Percentiles rank a stretch among this genome's conserved stretches.
phyloP scores from a whole-genome alignment of 345 rosid genomes.

The Combretum micranthum region DNA sequence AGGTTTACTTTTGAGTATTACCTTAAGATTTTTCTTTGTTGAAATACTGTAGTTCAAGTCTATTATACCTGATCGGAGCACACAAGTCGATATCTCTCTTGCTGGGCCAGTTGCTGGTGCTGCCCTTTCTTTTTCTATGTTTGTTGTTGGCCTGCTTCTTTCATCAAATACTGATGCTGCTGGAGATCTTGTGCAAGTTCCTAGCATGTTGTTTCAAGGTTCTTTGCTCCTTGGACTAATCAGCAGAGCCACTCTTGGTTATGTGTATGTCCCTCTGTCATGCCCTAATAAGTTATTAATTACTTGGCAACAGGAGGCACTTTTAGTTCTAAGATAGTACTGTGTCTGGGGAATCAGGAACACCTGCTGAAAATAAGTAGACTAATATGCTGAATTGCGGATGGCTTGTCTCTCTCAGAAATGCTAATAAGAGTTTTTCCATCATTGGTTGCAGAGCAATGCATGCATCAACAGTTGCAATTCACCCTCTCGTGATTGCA shows the following conservation, averaged over 20 bases:
- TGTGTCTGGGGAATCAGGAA: not conserved
- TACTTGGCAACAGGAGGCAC: not conserved
- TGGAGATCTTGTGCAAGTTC: slow-evolving; percentile 87
- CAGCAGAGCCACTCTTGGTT: slow-evolving; percentile 89
- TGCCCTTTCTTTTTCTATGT: slow-evolving; percentile 80
- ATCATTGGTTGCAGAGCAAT: slow-evolving; percentile 50
- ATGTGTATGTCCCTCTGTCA: slow-evolving; percentile 46
- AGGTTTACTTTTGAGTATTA: no score
- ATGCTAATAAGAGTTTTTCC: slow-evolving; percentile 10
- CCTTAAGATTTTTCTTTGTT: not conserved
- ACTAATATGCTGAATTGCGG: not conserved
- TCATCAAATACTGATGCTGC: slow-evolving; percentile 66
- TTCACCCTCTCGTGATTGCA: slow-evolving; percentile 91
- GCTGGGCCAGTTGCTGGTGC: slow-evolving; percentile 97
- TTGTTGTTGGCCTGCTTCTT: slow-evolving; percentile 76
- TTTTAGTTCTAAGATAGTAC: no score
- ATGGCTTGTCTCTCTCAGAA: not conserved
- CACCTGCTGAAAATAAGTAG: not conserved
- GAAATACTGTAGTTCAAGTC: slow-evolving; percentile 70
- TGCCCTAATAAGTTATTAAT: not conserved
- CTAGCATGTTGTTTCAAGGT: slow-evolving; percentile 87
- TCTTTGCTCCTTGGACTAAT: slow-evolving; percentile 94
- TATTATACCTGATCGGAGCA: slow-evolving; percentile 83
- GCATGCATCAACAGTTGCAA: slow-evolving; percentile 76
- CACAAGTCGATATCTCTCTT: slow-evolving; percentile 78